phyloP scores from a whole-genome alignment of 2,329 filamentous ascomycete genomes.

The Meredithiella fracta region DNA sequence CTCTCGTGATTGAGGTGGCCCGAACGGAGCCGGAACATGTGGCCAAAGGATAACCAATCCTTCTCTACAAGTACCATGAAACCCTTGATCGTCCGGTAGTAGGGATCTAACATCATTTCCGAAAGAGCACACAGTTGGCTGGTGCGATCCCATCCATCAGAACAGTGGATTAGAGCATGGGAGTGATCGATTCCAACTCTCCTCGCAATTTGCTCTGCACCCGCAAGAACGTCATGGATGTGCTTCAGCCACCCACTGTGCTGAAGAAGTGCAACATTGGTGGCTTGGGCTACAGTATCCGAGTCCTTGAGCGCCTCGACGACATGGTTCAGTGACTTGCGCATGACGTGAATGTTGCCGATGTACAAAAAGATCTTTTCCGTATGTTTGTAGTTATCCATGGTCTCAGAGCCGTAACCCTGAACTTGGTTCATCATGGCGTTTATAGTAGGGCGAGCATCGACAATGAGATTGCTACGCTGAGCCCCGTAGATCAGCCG shows the following conservation, averaged over 20 bases:
- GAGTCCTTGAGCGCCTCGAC: slow-evolving; percentile 82
- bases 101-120: slow-evolving; percentile 88
- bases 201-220: slow-evolving; percentile 66
- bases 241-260: slow-evolving; percentile 88
- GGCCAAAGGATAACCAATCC: slow-evolving; percentile 93
- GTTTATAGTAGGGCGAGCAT: slow-evolving; percentile 86
- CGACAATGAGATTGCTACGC: slow-evolving; percentile 85
- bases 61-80: slow-evolving; percentile 94
- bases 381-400: slow-evolving; percentile 90
- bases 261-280: slow-evolving; percentile 62
- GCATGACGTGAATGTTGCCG: slow-evolving; percentile 97
- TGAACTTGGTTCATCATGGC: slow-evolving; percentile 87
- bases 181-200: slow-evolving; percentile 86
- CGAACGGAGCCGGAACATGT: slow-evolving; percentile 90
- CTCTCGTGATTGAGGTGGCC: slow-evolving; percentile 80
- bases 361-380: slow-evolving; percentile 88
- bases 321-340: slow-evolving; percentile 73
- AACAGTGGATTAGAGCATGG: slow-evolving; percentile 92
- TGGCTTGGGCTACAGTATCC: slow-evolving; percentile 67
- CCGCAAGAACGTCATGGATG: slow-evolving; percentile 68
- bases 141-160: slow-evolving; percentile 95
- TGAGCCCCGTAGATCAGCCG: slow-evolving; percentile 74
- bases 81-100: slow-evolving; percentile 83
- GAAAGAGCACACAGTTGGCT: slow-evolving; percentile 83
- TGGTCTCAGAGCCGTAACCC: slow-evolving; percentile 88